Evolutionary conservation across 208 protist genomes (phyloP), one percentile per base, ranked within the genome.

Genomic region (Herpetomonas samuelpessoai): DNA sequence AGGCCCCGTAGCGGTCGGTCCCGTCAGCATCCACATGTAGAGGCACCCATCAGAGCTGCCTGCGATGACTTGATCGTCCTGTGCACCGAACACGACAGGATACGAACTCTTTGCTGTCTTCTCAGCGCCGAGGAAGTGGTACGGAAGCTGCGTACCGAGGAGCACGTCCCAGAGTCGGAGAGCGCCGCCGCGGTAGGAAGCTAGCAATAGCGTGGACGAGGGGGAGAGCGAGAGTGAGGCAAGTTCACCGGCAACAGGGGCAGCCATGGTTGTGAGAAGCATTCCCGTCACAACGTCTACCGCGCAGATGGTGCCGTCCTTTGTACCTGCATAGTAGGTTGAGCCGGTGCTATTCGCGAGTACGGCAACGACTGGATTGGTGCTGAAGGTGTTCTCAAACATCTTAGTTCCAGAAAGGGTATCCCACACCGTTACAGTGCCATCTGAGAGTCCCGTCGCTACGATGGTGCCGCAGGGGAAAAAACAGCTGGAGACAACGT

Each of bases 351-450:
- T 76, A 71, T 80, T 95, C 21, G 69, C 28, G 0, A 76, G 67
- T 16, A 91, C 58, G n/a, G 84, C 72, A 30, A 86, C 76, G 47
- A 95, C 76, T 16, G 84, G 68, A 19, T 70, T 76, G 25, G 44
- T 67, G 53, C 74, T 86, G 62, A 86, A 95, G 45, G 63, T 71
- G 57, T 83, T 76, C 26, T 92, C 75, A 30, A 76, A 74, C 65
- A 95, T 71, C 58, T 88, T 84, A 14, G 60, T 62, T 10, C 85
- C 70, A 14, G 50, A 87, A 26, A 68, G 31, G 6, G 79, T 65
- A 44, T 95, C 84, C 88, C 88, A 95, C 19, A 92, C 50, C 0
- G 74, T 77, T 16, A 95, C 76, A 1, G 77, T 89, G 48, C 88
- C 88, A 18, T 95, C 82, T 0, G 88, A 90, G 4, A 86, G 71